Percentiles rank a stretch among this genome's conserved stretches.
phyloP scores from a whole-genome alignment of 2,329 filamentous ascomycete species.

The Calonectria pseudoreteaudii region DNA sequence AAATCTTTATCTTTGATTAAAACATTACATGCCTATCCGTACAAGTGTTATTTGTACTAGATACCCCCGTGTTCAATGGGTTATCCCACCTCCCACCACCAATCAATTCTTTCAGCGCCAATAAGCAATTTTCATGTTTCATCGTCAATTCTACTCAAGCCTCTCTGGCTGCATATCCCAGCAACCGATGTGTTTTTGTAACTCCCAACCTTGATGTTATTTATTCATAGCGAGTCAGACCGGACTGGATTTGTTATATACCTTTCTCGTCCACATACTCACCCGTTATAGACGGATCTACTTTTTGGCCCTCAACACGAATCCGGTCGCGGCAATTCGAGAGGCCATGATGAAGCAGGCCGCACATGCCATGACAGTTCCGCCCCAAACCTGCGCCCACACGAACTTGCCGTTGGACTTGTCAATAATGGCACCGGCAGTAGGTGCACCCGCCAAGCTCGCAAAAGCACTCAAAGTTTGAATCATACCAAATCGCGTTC shows the following conservation, averaged over 20 bases:
- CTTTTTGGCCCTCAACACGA: conserved; percentile 50
- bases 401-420: conserved; percentile 46
- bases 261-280: background rate
- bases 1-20: conserved; percentile 27
- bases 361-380: conserved; percentile 52
- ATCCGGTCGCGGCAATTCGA: conserved; percentile 51
- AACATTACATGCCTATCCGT: conserved; percentile 25
- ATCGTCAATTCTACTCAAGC: background rate
- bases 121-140: background rate
- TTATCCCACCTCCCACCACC: no score
- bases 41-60: background rate
- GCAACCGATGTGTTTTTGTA: background rate
- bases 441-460: conserved; percentile 55
- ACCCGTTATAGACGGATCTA: conserved; percentile 30
- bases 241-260: background rate
- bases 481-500: conserved; percentile 57
- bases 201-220: background rate
- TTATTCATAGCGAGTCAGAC: background rate
- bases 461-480: conserved; percentile 56
- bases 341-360: conserved; percentile 47
- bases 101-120: background rate
- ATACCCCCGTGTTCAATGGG: background rate
- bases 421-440: conserved; percentile 47
- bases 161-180: background rate
- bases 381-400: conserved; percentile 61